Evolutionary conservation across 192 early-diverging fungal genomes (phyloP).

Genomic region (Mortierella claussenii): DNA sequence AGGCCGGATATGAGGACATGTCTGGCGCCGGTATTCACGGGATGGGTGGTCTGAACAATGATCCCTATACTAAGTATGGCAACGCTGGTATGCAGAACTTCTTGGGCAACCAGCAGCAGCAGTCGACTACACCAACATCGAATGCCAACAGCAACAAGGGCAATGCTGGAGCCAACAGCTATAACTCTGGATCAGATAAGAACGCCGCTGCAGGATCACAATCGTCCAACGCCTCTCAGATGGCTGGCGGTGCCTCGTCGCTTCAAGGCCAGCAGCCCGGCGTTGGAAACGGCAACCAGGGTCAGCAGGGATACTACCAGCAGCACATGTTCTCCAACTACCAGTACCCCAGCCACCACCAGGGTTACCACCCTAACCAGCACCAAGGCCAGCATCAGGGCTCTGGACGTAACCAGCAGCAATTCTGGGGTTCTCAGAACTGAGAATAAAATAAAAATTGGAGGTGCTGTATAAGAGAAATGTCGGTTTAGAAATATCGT

Average conservation of each 20-base stretch:
- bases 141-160: constrained; percentile 29
- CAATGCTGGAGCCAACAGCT: constrained; percentile 28
- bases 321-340: constrained; percentile 63
- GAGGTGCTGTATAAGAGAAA: too few relatives aligned
- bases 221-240: constrained; percentile 14
- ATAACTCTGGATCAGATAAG: constrained; percentile 36
- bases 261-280: constrained; percentile 50
- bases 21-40: constrained; percentile 45
- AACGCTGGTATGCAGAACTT: constrained; percentile 51
- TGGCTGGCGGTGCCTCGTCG: constrained; percentile 27
- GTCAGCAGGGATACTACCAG: constrained; percentile 38
- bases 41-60: constrained; percentile 46
- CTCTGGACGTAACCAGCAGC: constrained; percentile 55
- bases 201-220: constrained; percentile 26
- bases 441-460: constrained; percentile 35
- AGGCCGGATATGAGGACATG: constrained; percentile 46
- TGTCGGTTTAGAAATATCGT: too few relatives aligned
- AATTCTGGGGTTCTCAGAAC: constrained; percentile 57
- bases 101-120: constrained; percentile 45
- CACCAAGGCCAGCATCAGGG: constrained; percentile 44
- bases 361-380: constrained; percentile 50
- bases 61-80: constrained; percentile 44
- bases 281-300: constrained; percentile 24
- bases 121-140: constrained; percentile 33
- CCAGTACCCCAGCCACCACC: constrained; percentile 60